Base-by-base conservation (phyloP, 257 asterid species). In the Salvia miltiorrhiza region DNA sequence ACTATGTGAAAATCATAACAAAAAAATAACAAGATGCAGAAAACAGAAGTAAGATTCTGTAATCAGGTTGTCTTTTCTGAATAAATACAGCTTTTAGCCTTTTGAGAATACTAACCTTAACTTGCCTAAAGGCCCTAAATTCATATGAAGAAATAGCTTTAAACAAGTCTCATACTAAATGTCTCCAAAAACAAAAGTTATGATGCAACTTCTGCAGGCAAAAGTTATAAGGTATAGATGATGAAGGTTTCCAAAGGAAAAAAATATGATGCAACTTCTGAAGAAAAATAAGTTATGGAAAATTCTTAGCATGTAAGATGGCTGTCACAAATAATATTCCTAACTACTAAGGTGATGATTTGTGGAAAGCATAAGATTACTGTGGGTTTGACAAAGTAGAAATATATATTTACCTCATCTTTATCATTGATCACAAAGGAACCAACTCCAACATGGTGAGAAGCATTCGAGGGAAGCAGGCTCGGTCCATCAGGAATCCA, bases 371-470 rank as follows among this genome's bases (percentile, higher is more conserved):
- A 30, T 13, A 56, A 21, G 63, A 56, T 30, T 44, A 53, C 4
- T 2, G 45, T 28, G 4, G n/a, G n/a, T n/a, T n/a, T n/a, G n/a
- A n/a, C n/a, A n/a, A n/a, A n/a, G n/a, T n/a, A 1, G 3, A 28
- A 28, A 28, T n/a, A n/a, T 45, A n/a, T 4, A n/a, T 45, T 45
- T 23, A 53, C 59, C 96, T 91, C 96, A 59, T 87, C 70, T 24
- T 67, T 77, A 65, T 84, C 82, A 30, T 87, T 91, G 77, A 88
- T 85, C 43, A 89, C 96, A 66, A 91, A 91, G 57, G 89, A 84
- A 14, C 97, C 96, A 43, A 91, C 88, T 74, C 96, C 97, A 12
- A 89, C 96, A 64, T 89, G 96, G 81, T 91, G 97, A 26, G 97
- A 82, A 48, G 97, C 97, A 69, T 91, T 89, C 9, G 93, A 78